Evolutionary conservation across 2,329 filamentous ascomycete species (phyloP), one percentile per base, ranked within the genome.

Genomic region (Geosmithia flava): DNA sequence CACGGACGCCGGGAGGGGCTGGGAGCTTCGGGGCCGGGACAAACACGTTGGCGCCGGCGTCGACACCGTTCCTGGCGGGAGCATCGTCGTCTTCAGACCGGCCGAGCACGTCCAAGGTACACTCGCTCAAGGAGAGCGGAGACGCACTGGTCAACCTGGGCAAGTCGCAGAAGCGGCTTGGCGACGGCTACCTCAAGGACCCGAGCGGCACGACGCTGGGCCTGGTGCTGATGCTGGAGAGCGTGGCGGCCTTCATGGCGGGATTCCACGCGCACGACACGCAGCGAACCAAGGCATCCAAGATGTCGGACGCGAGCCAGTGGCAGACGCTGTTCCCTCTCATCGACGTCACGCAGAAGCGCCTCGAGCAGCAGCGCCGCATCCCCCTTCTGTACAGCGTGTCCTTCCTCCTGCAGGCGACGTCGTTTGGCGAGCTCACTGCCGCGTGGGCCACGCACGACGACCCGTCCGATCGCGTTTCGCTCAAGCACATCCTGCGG

Each of bases 111-210:
- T 42, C n/a, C n/a, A 40, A 39, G 30, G 11, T 20, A 5, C 10
- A 19, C 15, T 44, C 23, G 41, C 44, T 68, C 20, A 59, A 59
- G 7, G 61, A 68, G 1, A 67, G 62, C 42, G 64, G 69, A 20
- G 52, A 54, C 13, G 60, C 56, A 30, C 70, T 69, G 53, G 60
- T 59, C 27, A 57, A 52, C 2, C 55, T 77, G 7, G 76, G 72
- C 2, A 70, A 65, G 30, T 70, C 67, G 47, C 62, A 80, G 17
- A 80, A 80, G 62, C 75, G 78, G 51, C 63, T 69, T 13, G 72
- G 74, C 23, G 76, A 80, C 52, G 46, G 56, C 3, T 68, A 51
- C 42, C 55, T 55, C 10, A 58, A 59, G n/a, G 48, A 58, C 37
- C 58, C 62, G n/a, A 48, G 59, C 7, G 65, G 66, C 20, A 58